Evolutionary conservation across 805 yeast species (phyloP), one percentile per base, ranked within the genome.

Genomic region (Metschnikowia drakensbergensis): DNA sequence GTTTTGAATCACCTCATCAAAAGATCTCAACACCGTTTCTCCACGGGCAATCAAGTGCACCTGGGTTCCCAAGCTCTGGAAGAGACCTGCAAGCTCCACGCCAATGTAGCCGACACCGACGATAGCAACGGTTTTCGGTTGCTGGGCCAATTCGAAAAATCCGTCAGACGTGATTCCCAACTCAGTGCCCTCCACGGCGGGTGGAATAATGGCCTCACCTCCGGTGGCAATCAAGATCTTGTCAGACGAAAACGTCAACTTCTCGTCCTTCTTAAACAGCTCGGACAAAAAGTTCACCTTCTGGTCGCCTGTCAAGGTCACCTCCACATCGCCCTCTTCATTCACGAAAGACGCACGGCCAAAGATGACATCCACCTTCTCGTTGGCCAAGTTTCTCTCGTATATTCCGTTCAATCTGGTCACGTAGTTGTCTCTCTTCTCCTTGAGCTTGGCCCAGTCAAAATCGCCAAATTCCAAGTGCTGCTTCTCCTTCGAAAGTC

Each of bases 91-190:
- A 45, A 94, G 79, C 73, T 94, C 99, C 42, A 90, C 86, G 49
- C 96, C 98, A 65, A 94, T 94, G 72, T 94, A 94, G 38, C 99
- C 99, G 34, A 97, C 97, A 59, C 99, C 99, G 9, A 94, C 96
- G 52, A 94, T 77, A 1, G 95, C 98, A 28, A 92, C 98, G 42
- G 83, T 78, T 68, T 89, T 84, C 45, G 99, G 99, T 70, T 91
- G 97, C 42, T 71, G 62, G 51, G 79, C 84, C 56, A 94, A 74
- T 54, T 79, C 80, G 63, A 94, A 94, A 66, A 94, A 94, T 0
- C 96, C 96, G 66, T 94, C 96, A 22, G 97, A 88, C 46, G 86
- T 82, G 52, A 82, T 84, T 50, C 97, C 97, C 50, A 77, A 74
- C 61, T 90, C 94, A 43, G 83, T 81, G 44, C 98, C 98, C 47